Conservation (phyloP, 345 rosid genomes). For the Hypericum androsaemum region DNA sequence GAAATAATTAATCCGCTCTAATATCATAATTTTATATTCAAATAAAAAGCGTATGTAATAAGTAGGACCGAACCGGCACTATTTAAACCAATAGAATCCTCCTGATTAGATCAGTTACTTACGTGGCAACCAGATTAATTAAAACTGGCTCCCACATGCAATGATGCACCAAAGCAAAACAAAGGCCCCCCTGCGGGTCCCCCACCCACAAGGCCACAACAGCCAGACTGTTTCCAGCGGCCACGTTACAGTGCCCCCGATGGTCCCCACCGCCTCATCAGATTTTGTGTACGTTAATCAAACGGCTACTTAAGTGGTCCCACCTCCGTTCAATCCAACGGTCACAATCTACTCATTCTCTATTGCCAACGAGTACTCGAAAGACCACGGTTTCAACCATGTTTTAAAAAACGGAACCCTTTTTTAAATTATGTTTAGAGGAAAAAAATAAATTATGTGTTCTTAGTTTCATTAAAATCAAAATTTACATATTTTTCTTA, state of each 20-base stretch:
- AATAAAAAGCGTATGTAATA: too few species aligned
- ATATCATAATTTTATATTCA: too few species aligned
- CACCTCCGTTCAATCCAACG: not conserved
- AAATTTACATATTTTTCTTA: too few species aligned
- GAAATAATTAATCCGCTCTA: too few species aligned
- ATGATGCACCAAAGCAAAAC: not conserved
- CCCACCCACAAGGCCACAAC: too few species aligned
- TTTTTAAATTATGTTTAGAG: too few species aligned
- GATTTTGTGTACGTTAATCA: constrained; percentile 10
- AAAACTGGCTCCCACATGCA: constrained; percentile 25
- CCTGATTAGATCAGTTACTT: not conserved
- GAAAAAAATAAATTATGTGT: too few species aligned
- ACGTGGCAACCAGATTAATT: constrained; percentile 4
- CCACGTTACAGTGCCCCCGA: constrained; percentile 12
- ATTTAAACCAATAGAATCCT: too few species aligned
- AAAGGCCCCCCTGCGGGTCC: not conserved
- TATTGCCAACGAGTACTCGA: not conserved
- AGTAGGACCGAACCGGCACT: too few species aligned
- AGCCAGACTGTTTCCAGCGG: constrained; percentile 21
- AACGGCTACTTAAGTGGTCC: constrained; percentile 19
- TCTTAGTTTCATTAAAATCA: too few species aligned
- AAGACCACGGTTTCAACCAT: too few species aligned
- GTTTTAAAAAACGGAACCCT: too few species aligned
- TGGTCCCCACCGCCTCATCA: constrained; percentile 5
- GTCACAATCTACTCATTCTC: constrained; percentile 12